Evolutionary conservation across 2,329 filamentous ascomycete species (phyloP), one percentile per base, ranked within the genome.

Genomic region (Chaetomium sp.): DNA sequence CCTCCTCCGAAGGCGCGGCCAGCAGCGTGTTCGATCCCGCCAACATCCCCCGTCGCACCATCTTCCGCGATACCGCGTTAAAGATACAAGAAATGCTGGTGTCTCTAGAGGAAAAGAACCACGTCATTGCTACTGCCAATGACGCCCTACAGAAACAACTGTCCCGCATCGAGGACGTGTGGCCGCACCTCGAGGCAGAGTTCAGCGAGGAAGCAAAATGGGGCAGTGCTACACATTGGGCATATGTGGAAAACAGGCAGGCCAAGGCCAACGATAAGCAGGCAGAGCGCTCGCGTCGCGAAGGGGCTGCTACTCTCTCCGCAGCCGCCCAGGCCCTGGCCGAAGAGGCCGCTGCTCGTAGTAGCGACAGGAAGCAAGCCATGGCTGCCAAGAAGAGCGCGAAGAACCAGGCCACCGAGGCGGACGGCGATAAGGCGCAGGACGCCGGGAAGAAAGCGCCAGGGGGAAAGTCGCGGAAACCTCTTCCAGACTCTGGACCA

Each of bases 61-160:
- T 93, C 50, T 96, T 94, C 75, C 87, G 88, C 72, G 88, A 92
- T 66, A 87, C 94, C 60, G 89, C 92, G 45, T 83, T 87, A 71
- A 89, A 90, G 69, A 89, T 97, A 60, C 87, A 90, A 69, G 90
- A 93, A 71, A 90, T 98, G 82, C 87, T 98, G 53, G 87, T 92
- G 56, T 94, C 93, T 1, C 85, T 98, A 45, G 95, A 99, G 74
- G 95, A 99, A 79, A 99, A 99, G 79, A 97, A 97, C 70, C 93
- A 97, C 71, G 95, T 99, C 71, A 90, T 98, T 63, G 90, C 91
- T 45, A 96, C 94, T 19, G 94, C 95, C 62, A 95, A 94, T 72
- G 91, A 96, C 71, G 92, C 93, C 54, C 86, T 98, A 13, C 87
- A 92, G 69, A 91, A 91, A 74, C 93, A 97, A 74, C 83, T 97